Base-by-base conservation (phyloP, 305 asterid species). In the Fraxinus albicans region DNA sequence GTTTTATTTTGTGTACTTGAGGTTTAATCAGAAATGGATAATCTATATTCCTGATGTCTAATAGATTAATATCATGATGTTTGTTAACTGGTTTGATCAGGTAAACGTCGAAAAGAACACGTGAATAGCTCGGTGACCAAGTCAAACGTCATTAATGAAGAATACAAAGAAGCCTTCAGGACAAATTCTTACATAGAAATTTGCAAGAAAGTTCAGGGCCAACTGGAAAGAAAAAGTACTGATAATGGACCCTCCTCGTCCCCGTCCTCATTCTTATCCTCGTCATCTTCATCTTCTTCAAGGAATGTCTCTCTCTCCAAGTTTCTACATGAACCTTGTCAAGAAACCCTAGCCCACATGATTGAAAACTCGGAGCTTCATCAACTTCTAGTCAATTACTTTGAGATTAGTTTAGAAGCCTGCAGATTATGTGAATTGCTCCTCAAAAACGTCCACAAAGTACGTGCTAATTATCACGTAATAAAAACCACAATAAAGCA, bases 101-200 rank as follows among this genome's bases (percentile, higher is more conserved):
- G 91, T 77, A 58, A 81, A 79, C 60, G 15, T 13, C 80, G 84
- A 19, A 83, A 85, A 78, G 87, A 83, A 63, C 82, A 50, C 7
- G 81, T 21, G 47, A 76, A 72, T 36, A 84, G 85, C 84, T 86
- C 78, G 86, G 83, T 12, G 83, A 81, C 75, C 73, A 84, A 83
- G 81, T 74, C 87, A 85, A 83, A 80, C 40, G 93, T 93, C 80
- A 85, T 38, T 38, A 38, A 87, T 36, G 92, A 90, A 76, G 97
- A 94, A 82, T 92, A 92, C 80, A 86, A 84, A 80, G 89, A 88
- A 86, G 92, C 94, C n/a, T 89, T 94, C 33, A 89, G 97, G 81
- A 91, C 98, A 19, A 93, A 92, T 53, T 94, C 98, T 21, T 94
- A 86, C 86, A 82, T 83, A 36, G 97, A 93, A 50, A 87, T 94